Evolutionary conservation across 1,284 basidiomycete species (phyloP).

Genomic region (Rhizoctonia solani): DNA sequence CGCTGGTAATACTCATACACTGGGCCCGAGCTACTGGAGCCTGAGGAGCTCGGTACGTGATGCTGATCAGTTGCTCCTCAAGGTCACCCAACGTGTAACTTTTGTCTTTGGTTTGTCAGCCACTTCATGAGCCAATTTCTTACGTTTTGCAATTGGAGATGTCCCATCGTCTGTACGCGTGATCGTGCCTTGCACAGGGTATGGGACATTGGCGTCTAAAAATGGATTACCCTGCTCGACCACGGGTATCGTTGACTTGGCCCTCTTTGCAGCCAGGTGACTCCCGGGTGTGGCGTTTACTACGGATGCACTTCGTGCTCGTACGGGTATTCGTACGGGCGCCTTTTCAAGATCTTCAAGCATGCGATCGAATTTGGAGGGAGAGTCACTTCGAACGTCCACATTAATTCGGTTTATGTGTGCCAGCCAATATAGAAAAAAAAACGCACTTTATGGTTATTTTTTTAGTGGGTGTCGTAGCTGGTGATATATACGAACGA

Average conservation of each 20-base stretch:
- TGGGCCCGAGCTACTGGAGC: constrained; percentile 40
- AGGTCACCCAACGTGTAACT: constrained; percentile 16
- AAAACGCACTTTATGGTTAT: constrained; percentile 3
- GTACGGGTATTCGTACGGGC: constrained; percentile 44
- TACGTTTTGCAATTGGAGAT: not conserved
- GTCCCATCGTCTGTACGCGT: not conserved
- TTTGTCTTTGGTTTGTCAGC: not conserved
- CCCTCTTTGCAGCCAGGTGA: constrained; percentile 1
- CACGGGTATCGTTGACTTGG: constrained; percentile 23
- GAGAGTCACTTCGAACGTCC: constrained; percentile 1
- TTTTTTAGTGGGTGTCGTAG: constrained; percentile 17
- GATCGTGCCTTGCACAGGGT: not conserved
- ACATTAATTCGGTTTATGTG: not conserved
- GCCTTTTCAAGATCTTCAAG: constrained; percentile 44
- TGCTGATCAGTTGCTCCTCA: not conserved
- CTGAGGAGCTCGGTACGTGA: not conserved
- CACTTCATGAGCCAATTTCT: constrained; percentile 1
- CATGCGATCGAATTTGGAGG: constrained; percentile 19
- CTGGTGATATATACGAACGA: constrained; percentile 1
- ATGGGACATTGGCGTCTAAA: not conserved
- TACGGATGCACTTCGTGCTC: constrained; percentile 14
- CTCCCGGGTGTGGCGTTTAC: not conserved
- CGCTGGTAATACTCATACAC: constrained; percentile 56
- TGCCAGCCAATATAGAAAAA: not conserved
- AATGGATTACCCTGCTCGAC: constrained; percentile 25